Conservation (phyloP, 1,139 yeast genomes). For the Geotrichum citri-aurantii region DNA sequence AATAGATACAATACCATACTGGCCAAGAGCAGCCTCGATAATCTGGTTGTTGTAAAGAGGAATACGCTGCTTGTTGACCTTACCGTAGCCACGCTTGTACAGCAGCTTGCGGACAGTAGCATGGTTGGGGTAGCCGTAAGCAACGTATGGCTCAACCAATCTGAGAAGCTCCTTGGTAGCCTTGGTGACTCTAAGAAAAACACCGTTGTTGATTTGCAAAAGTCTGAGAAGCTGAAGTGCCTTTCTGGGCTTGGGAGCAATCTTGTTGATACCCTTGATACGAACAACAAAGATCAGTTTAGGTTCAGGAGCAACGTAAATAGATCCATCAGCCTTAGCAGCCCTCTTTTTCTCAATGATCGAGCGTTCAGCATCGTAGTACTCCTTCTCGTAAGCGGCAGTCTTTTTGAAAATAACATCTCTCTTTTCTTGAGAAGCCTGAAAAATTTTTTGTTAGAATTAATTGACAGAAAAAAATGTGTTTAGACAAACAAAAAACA, state of each 20-base stretch:
- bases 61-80: conserved; percentile 97
- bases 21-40: conserved; percentile 90
- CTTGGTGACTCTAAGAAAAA: conserved; percentile 96
- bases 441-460: neutral
- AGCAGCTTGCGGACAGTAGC: conserved; percentile 93
- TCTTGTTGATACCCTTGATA: conserved; percentile 99
- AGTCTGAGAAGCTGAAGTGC: conserved; percentile 96
- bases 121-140: conserved; percentile 99
- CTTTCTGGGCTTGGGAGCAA: conserved; percentile 99
- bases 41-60: conserved; percentile 83
- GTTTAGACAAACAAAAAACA: neutral
- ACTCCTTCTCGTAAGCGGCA: conserved; percentile 96
- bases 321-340: conserved; percentile 82
- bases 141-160: conserved; percentile 98
- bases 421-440: conserved; percentile 50
- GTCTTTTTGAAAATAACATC: conserved; percentile 94
- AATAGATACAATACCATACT: conserved; percentile 92
- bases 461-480: neutral
- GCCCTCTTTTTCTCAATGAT: conserved; percentile 89
- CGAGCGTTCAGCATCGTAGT: conserved; percentile 92
- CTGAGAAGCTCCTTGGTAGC: conserved; percentile 95
- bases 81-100: conserved; percentile 99
- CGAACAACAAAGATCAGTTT: conserved; percentile 96
- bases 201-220: conserved; percentile 98
- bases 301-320: conserved; percentile 91